Evolutionary conservation across 495 filamentous ascomycete species (phyloP).

Genomic region (Hyaloscypha variabilis): DNA sequence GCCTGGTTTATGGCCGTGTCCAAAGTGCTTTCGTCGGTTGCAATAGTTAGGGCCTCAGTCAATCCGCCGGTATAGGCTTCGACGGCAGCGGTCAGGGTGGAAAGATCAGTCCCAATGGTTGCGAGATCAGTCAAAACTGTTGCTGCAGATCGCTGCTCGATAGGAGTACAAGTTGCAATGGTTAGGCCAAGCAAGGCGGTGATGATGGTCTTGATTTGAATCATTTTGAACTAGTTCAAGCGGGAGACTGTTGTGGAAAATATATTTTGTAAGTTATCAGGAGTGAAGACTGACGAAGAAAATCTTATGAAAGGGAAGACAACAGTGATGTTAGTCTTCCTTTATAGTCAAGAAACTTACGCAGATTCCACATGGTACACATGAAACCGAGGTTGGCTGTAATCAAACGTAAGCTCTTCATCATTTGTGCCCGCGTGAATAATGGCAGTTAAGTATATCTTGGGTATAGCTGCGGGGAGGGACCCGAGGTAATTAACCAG

Average conservation of each 20-base stretch:
- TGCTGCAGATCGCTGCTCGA: slow-evolving; percentile 4
- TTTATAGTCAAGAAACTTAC: slow-evolving; percentile 1
- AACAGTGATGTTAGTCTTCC: background rate
- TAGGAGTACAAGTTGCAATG: slow-evolving; percentile 7
- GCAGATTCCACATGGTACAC: slow-evolving; percentile 8
- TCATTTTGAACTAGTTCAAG: slow-evolving; percentile 12
- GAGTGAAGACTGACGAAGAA: background rate
- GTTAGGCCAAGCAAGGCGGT: slow-evolving; percentile 1
- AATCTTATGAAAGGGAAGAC: background rate
- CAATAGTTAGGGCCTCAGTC: background rate
- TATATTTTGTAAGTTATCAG: slow-evolving; percentile 1
- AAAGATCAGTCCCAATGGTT: slow-evolving; percentile 6
- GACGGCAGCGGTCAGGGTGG: slow-evolving; percentile 15
- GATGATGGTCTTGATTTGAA: slow-evolving; percentile 9
- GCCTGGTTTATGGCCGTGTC: slow-evolving; percentile 12
- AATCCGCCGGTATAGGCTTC: slow-evolving; percentile 9
- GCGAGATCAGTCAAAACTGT: slow-evolving; percentile 11
- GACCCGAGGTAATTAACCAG: background rate
- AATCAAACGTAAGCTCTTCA: slow-evolving; percentile 1
- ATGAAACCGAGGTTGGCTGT: background rate
- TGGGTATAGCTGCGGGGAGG: background rate
- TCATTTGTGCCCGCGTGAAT: background rate
- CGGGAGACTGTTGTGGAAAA: slow-evolving; percentile 2
- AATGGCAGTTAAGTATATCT: background rate
- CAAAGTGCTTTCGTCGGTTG: slow-evolving; percentile 3